Evolutionary conservation across 2,329 filamentous ascomycete species (phyloP).

Genomic region (Nannizzia gypsea): DNA sequence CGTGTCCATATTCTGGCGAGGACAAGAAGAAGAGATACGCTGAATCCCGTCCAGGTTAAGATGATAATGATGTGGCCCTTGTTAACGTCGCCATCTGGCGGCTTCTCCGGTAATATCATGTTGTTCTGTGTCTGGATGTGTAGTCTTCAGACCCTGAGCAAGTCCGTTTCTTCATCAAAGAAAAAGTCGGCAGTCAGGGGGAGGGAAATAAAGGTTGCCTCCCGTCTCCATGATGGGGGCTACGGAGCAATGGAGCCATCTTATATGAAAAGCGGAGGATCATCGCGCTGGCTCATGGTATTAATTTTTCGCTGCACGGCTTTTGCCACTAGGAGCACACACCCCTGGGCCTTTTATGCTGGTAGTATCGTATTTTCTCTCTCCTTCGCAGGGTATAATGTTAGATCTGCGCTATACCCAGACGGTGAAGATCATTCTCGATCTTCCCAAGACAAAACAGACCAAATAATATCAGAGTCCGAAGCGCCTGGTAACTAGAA

Average conservation of each 20-base stretch:
- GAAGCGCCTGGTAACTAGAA: neutral
- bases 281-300: neutral
- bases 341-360: neutral
- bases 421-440: neutral
- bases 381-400: neutral
- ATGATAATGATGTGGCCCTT: constrained; percentile 9
- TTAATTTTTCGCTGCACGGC: neutral
- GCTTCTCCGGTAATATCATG: neutral
- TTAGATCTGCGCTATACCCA: neutral
- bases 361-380: neutral
- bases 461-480: neutral
- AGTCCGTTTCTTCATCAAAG: neutral
- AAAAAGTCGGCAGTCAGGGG: neutral
- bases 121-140: neutral
- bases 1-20: constrained; percentile 8
- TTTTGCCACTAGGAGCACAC: neutral
- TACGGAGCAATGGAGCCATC: neutral
- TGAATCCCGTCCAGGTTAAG: constrained; percentile 9
- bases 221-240: neutral
- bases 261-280: neutral
- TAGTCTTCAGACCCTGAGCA: neutral
- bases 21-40: constrained; percentile 6
- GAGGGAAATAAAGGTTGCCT: neutral
- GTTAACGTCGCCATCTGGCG: constrained; percentile 11
- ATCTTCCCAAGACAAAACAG: neutral